phyloP scores from a whole-genome alignment of 2,329 filamentous ascomycete genomes.

The Aquanectria penicillioides region DNA sequence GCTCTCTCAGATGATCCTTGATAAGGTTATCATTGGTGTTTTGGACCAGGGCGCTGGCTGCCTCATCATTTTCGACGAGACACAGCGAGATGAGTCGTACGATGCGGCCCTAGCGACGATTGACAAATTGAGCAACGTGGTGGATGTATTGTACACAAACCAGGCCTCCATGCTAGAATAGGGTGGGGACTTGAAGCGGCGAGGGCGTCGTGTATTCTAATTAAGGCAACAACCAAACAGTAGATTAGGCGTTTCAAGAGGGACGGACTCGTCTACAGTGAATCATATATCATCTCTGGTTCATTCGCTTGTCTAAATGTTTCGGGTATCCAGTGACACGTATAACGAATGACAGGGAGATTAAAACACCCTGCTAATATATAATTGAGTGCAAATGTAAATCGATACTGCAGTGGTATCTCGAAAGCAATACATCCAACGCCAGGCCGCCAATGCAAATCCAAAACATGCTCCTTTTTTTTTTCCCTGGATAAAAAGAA shows the following conservation, averaged over 20 bases:
- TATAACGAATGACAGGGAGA: conserved; percentile 1
- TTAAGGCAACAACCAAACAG: conserved; percentile 44
- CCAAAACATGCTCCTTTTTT: conserved; percentile 28
- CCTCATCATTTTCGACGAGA: conserved; percentile 96
- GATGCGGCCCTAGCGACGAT: conserved; percentile 95
- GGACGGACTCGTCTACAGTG: conserved; percentile 38
- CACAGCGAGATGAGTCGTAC: conserved; percentile 90
- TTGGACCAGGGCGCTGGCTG: conserved; percentile 98
- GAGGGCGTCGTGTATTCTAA: conserved; percentile 39
- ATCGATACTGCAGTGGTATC: conserved; percentile 36
- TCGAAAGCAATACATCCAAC: conserved; percentile 29
- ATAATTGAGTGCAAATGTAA: conserved; percentile 14
- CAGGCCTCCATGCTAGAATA: conserved; percentile 96
- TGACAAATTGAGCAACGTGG: conserved; percentile 95
- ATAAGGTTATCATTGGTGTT: conserved; percentile 98
- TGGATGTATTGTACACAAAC: conserved; percentile 97
- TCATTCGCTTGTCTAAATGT: no score
- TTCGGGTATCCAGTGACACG: not conserved
- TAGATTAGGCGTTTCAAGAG: conserved; percentile 46
- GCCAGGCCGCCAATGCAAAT: conserved; percentile 30
- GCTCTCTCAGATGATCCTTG: conserved; percentile 98
- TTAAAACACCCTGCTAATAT: conserved; percentile 9
- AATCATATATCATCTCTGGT: conserved; percentile 27
- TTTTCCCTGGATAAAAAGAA: conserved; percentile 7
- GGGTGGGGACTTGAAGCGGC: conserved; percentile 20